Evolutionary conservation across 2,329 filamentous ascomycete species (phyloP).

Genomic region (Colletotrichum truncatum): DNA sequence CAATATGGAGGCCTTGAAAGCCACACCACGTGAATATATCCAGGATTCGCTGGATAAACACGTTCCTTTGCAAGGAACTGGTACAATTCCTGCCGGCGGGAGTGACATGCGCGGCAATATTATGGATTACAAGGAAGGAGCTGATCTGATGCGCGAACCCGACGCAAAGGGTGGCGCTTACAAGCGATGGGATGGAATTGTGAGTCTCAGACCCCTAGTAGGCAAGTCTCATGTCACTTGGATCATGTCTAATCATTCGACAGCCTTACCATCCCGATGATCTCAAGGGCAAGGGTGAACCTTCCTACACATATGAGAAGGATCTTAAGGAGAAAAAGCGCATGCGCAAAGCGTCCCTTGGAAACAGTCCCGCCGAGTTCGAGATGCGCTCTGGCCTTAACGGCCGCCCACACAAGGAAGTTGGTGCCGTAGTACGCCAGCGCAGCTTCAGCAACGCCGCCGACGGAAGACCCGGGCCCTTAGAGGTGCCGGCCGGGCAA

Average conservation of each 20-base stretch:
- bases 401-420: conserved; percentile 34
- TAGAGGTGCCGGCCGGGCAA: conserved; percentile 30
- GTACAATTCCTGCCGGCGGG: conserved; percentile 78
- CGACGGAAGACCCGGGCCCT: conserved; percentile 35
- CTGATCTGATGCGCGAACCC: conserved; percentile 81
- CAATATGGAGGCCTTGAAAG: conserved; percentile 80
- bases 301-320: conserved; percentile 76
- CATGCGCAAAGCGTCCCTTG: conserved; percentile 35
- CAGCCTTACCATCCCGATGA: conserved; percentile 79
- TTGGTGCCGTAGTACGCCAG: conserved; percentile 44
- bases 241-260: conserved; percentile 1
- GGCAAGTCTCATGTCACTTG: background rate
- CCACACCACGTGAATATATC: conserved; percentile 83
- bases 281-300: conserved; percentile 84
- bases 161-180: conserved; percentile 78
- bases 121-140: conserved; percentile 86
- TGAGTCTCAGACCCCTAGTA: conserved; percentile 55
- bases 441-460: conserved; percentile 54
- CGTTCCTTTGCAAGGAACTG: conserved; percentile 83
- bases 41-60: conserved; percentile 77
- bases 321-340: conserved; percentile 68
- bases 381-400: conserved; percentile 57
- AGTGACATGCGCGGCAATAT: conserved; percentile 73
- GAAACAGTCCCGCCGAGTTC: conserved; percentile 47
- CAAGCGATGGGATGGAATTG: conserved; percentile 77